Base-by-base conservation (phyloP, 164 flowering plant species). In the Vitis labrusca region DNA sequence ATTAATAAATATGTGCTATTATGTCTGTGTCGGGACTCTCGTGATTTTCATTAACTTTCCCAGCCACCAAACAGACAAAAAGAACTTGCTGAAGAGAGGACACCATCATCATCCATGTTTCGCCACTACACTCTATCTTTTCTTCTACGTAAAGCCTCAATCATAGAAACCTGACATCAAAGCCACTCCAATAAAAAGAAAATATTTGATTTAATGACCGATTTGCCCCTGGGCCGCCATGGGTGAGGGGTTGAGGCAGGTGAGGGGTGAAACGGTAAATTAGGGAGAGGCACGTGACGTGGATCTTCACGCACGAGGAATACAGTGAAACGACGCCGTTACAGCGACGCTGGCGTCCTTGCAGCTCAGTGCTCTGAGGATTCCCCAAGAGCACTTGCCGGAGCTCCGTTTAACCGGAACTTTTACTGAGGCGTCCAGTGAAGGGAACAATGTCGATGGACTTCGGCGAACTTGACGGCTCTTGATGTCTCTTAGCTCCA, bases 401-500 rank as follows among this genome's bases (percentile, higher is more conserved):
- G 62, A 49, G 52, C 59, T 55, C 16, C 71, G 63, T 47, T 71
- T 50, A 53, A 27, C 65, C 19, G 77, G 68, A 44, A 37, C 56
- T 16, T 58, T 71, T 48, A 56, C 68, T 10, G 16, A 70, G 23
- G 61, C 56, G 1, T 67, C 70, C 7, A 9, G 9, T 3, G 61
- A 14, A 10, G 79, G 70, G 29, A 79, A 78, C 61, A 79, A 8
- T 3, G 65, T 10, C 29, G 74, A 27, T 0, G 76, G 71, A 50
- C 17, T 78, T 56, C 83, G 85, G 23, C 90, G 87, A 48, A 59
- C 54, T 78, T 88, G 89, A 3, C 97, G 82, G 84, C 68, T 80
- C 63, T 79, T 84, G 10, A 91, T 87, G 47, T 88, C 97, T 23
- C 65, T 77, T 23, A 87, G 78, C 63, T 84, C 92, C 86, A 88